Conservation (phyloP, 2,329 filamentous ascomycete species). For the Trichoderma oligosporum region DNA sequence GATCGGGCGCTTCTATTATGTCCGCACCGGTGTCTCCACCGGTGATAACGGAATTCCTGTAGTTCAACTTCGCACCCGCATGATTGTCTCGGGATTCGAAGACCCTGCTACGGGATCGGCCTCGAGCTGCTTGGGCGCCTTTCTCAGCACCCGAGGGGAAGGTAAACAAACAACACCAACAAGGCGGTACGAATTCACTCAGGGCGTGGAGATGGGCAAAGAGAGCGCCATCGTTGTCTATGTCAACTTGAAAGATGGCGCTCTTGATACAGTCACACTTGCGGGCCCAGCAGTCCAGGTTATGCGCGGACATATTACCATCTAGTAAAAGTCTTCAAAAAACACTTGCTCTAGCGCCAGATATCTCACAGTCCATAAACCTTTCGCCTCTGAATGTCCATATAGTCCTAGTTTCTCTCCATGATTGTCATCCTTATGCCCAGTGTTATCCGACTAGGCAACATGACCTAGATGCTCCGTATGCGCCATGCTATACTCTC, state of each 20-base stretch:
- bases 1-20: constrained; percentile 57
- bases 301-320: constrained; percentile 33
- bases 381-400: constrained; percentile 6
- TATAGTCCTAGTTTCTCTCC: constrained; percentile 6
- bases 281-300: constrained; percentile 35
- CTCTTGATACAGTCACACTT: constrained; percentile 32
- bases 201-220: constrained; percentile 66
- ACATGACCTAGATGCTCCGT: constrained; percentile 15
- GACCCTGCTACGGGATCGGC: constrained; percentile 63
- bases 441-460: constrained; percentile 8
- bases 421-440: constrained; percentile 12
- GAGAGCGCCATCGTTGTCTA: constrained; percentile 50
- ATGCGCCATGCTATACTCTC: constrained; percentile 26
- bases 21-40: constrained; percentile 36
- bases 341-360: neutral
- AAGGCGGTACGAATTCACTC: constrained; percentile 50
- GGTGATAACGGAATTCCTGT: constrained; percentile 28
- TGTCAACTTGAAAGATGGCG: constrained; percentile 33
- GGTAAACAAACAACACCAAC: constrained; percentile 30
- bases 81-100: constrained; percentile 52
- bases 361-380: neutral
- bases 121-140: constrained; percentile 53
- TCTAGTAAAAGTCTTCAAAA: constrained; percentile 23
- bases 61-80: constrained; percentile 52
- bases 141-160: constrained; percentile 45